These are phyloP conservation scores for Colletotrichum liriopes DNA, from an alignment of 2,329 filamentous ascomycete species.

Conservation along the genomic window DNA sequence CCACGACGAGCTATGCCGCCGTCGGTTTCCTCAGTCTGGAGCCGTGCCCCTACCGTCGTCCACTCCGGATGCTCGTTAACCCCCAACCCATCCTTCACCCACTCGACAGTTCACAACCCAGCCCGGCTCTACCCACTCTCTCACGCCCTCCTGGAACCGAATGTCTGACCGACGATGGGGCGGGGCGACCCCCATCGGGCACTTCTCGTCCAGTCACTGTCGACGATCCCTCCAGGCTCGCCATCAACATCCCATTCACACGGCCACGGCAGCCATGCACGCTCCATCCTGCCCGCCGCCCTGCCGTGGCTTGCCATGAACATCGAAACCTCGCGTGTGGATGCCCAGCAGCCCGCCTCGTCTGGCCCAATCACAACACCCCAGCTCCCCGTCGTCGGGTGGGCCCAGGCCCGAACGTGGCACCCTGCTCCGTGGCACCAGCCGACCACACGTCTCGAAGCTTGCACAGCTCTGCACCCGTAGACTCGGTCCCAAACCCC, in stretches of 20 bases:
- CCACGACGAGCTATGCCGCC: conserved; percentile 27
- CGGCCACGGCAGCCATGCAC: conserved; percentile 37
- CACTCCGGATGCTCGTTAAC: not conserved
- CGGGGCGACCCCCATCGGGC: conserved; percentile 26
- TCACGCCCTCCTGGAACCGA: conserved; percentile 21
- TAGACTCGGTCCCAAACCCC: conserved; percentile 32
- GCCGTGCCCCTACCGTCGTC: not conserved
- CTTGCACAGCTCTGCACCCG: conserved; percentile 24
- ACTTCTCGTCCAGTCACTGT: conserved; percentile 34
- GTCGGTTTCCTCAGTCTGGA: conserved; percentile 17
- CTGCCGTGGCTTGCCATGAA: conserved; percentile 26
- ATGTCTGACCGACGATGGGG: conserved; percentile 38
- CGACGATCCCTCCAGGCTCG: conserved; percentile 32
- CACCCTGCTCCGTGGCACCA: conserved; percentile 11
- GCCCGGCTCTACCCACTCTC: conserved; percentile 28
- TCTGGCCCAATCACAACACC: conserved; percentile 32
- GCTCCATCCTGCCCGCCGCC: conserved; percentile 32
- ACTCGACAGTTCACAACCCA: conserved; percentile 28
- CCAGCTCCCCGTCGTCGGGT: conserved; percentile 17
- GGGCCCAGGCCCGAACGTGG: conserved; percentile 35
- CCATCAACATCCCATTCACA: conserved; percentile 36
- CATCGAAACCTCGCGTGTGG: conserved; percentile 16
- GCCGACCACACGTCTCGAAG: conserved; percentile 15
- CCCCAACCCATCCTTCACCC: conserved; percentile 12
- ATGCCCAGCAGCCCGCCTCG: conserved; percentile 1